A percentile compares a stretch with the other conserved stretches of the same genome.
phyloP scores from a whole-genome alignment of 805 yeast genomes.

The Hermanozyma aechmeae region DNA sequence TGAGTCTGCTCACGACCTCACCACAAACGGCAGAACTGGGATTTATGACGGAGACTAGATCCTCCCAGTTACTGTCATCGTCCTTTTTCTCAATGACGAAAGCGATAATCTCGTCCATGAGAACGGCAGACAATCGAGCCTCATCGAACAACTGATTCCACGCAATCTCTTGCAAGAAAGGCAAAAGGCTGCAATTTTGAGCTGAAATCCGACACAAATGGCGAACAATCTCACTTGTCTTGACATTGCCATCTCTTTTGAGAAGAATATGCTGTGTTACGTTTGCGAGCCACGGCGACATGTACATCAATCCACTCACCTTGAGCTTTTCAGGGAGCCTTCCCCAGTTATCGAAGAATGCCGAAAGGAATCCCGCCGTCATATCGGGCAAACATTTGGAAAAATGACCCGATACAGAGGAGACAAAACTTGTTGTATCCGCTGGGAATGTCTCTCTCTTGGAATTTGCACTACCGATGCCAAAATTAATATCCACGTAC shows the following conservation, averaged over 20 bases:
- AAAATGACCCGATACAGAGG: constrained; percentile 46
- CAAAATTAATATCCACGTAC: constrained; percentile 52
- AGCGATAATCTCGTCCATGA: constrained; percentile 67
- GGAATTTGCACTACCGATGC: constrained; percentile 44
- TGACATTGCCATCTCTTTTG: constrained; percentile 47
- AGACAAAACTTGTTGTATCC: constrained; percentile 54
- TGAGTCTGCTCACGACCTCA: constrained; percentile 47
- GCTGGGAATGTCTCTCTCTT: constrained; percentile 60
- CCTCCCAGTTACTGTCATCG: constrained; percentile 63
- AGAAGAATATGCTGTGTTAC: constrained; percentile 48
- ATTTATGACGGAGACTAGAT: constrained; percentile 52
- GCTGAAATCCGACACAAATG: constrained; percentile 53
- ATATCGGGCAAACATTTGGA: constrained; percentile 48
- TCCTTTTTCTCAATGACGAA: constrained; percentile 70
- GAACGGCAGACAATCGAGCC: constrained; percentile 43
- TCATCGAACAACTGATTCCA: constrained; percentile 65
- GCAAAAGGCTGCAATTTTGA: constrained; percentile 35
- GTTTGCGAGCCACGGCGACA: constrained; percentile 70
- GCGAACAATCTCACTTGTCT: constrained; percentile 51
- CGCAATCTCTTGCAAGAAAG: constrained; percentile 47
- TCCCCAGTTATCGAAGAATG: constrained; percentile 36
- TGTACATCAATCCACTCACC: constrained; percentile 38
- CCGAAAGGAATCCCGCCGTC: constrained; percentile 51
- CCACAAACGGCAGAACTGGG: constrained; percentile 73
- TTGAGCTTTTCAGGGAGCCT: constrained; percentile 23